Percentiles rank a stretch among this genome's conserved stretches.
phyloP scores from a whole-genome alignment of 306 rosid species.

The Cicer cuneatum region DNA sequence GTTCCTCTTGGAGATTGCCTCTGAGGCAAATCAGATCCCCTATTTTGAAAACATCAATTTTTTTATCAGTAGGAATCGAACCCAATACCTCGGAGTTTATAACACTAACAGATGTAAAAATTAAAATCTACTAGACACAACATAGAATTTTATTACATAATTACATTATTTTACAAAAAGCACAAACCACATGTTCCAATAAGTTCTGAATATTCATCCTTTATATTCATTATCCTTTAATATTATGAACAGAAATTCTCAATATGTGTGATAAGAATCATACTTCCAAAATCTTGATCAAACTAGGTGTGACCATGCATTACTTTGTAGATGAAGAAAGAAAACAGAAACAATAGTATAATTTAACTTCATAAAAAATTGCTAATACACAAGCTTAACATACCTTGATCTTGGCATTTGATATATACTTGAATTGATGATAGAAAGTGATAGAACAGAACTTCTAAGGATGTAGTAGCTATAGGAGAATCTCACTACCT shows the following conservation, averaged over 20 bases:
- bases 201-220: slow-evolving; percentile 1
- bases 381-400: slow-evolving; percentile 15
- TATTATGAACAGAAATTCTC: neutral
- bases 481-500: slow-evolving; percentile 50
- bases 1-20: slow-evolving; percentile 81
- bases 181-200: neutral
- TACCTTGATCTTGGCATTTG: slow-evolving; percentile 93
- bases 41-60: slow-evolving; percentile 29
- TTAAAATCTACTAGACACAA: neutral
- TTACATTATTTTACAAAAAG: neutral
- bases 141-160: neutral
- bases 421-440: slow-evolving; percentile 48
- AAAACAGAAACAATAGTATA: neutral
- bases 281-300: neutral
- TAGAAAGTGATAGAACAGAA: slow-evolving; percentile 42
- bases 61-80: neutral
- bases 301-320: neutral
- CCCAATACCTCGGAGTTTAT: no score
- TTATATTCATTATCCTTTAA: no score
- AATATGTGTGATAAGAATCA: neutral
- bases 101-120: neutral
- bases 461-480: slow-evolving; percentile 33
- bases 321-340: neutral
- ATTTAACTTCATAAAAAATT: neutral
- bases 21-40: slow-evolving; percentile 83